phyloP scores from a whole-genome alignment of 345 rosid species.

The Schrenkiella parvula region DNA sequence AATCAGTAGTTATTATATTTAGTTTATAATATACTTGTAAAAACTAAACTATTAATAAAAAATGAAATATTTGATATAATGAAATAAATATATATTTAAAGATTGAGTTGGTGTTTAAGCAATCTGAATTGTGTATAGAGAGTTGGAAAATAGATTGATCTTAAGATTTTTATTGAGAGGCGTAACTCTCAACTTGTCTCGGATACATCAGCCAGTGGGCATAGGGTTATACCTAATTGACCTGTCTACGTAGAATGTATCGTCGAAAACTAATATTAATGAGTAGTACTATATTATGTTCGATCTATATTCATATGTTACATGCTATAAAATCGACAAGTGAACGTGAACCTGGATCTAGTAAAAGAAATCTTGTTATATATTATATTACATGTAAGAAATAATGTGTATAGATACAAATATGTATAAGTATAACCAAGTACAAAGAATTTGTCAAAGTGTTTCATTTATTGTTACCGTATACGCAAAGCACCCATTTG shows the following conservation, averaged over 20 bases:
- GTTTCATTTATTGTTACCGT: neutral
- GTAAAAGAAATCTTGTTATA: neutral
- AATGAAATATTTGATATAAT: neutral
- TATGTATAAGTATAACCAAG: no score
- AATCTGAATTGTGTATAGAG: neutral
- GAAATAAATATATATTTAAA: neutral
- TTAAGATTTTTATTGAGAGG: neutral
- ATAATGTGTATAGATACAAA: no score
- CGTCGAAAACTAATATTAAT: neutral
- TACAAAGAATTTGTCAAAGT: neutral
- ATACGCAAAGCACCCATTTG: constrained; percentile 3
- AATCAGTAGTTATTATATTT: neutral
- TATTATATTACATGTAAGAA: no score
- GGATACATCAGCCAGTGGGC: neutral
- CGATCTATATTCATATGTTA: neutral
- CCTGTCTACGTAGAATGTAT: neutral
- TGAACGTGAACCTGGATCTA: neutral
- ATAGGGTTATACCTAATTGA: neutral
- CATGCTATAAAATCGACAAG: neutral
- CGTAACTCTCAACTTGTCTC: neutral
- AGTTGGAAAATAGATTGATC: neutral
- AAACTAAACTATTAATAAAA: neutral
- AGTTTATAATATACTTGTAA: neutral
- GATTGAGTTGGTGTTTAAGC: neutral
- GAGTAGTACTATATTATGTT: neutral